Conservation (phyloP, 140 eudicot species). For the Anethum foeniculum region DNA sequence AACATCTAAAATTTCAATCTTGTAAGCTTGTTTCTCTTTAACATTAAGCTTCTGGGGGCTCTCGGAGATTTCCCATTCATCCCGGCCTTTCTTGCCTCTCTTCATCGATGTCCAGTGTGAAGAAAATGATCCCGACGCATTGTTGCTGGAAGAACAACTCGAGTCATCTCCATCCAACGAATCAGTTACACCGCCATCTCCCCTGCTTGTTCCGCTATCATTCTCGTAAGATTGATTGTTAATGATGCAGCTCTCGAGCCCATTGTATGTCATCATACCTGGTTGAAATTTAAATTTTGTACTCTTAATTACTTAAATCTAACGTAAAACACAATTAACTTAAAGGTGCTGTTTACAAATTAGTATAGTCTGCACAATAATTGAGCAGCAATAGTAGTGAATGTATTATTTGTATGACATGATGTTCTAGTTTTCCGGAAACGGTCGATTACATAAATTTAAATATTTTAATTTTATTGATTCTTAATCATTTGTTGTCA, state of each 20-base stretch:
- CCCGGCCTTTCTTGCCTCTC: slow-evolving; percentile 45
- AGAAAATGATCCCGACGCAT: slow-evolving; percentile 57
- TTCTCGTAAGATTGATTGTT: slow-evolving; percentile 44
- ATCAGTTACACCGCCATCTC: slow-evolving; percentile 51
- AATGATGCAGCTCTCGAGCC: slow-evolving; percentile 74
- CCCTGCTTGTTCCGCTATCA: slow-evolving; percentile 54
- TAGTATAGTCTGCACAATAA: too few species aligned
- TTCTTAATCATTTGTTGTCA: too few species aligned
- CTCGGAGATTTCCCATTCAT: slow-evolving; percentile 54
- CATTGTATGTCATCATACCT: slow-evolving; percentile 81
- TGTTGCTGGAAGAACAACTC: slow-evolving; percentile 76
- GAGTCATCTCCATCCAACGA: slow-evolving; percentile 70
- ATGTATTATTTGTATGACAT: too few species aligned
- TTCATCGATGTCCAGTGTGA: slow-evolving; percentile 55
- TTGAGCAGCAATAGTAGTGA: too few species aligned
- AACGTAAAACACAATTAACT: not conserved
- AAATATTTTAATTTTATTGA: too few species aligned
- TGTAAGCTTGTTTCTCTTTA: slow-evolving; percentile 35
- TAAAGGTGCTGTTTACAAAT: not conserved
- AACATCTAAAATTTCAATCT: slow-evolving; percentile 33
- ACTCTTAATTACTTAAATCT: not conserved
- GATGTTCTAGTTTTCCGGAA: too few species aligned
- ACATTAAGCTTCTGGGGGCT: slow-evolving; percentile 24
- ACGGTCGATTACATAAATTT: too few species aligned
- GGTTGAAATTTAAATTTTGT: slow-evolving; percentile 13